Base-by-base conservation (phyloP, 108 stramenopile genomes). In the Nannochloropsis gaditana region DNA sequence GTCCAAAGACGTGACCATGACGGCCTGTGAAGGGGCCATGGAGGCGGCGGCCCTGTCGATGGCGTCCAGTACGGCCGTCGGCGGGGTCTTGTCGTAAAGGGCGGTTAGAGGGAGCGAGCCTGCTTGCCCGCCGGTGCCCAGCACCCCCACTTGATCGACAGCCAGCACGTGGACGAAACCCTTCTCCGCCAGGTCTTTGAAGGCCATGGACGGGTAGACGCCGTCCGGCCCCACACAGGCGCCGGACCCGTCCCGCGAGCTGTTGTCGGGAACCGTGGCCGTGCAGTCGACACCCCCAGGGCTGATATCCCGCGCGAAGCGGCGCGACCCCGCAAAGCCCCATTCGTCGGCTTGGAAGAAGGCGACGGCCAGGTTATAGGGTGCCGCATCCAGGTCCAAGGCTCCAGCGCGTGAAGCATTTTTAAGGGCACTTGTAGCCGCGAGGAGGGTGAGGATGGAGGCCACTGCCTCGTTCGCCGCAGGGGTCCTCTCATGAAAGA, bases 291-390 rank as follows among this genome's bases (percentile, higher is more conserved):
- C 3, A 2, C n/a, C 8, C 21, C 82, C 82, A 4, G 43, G 82
- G 19, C 19, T 19, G 9, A 82, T 82, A 82, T 82, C 82, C 19
- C 82, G 43, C 19, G 21, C 82, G 21, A 82, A 82, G 43, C 82
- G 43, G 21, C 82, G 82, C 19, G 82, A 82, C 19, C 82, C 82
- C 19, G 82, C 82, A 9, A 45, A 82, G 5, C 82, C 82, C 82
- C 82, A 82, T 9, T 82, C 82, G 9, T 82, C 82, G 6, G 82
- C 82, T 9, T 82, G 43, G 43, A 45, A 43, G 21, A 45, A 43
- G 5, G 59, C 59, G 19, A 73, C 59, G 19, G 59, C 59, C 19
- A 82, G 45, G 21, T 45, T 82, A 82, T 15, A 9, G 21, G 82
- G 44, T 5, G 82, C 45, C 17, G 82, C 59, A n/a, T 15, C n/a